Conservation (phyloP, 257 asterid species). For the Nemophila menziesii region DNA sequence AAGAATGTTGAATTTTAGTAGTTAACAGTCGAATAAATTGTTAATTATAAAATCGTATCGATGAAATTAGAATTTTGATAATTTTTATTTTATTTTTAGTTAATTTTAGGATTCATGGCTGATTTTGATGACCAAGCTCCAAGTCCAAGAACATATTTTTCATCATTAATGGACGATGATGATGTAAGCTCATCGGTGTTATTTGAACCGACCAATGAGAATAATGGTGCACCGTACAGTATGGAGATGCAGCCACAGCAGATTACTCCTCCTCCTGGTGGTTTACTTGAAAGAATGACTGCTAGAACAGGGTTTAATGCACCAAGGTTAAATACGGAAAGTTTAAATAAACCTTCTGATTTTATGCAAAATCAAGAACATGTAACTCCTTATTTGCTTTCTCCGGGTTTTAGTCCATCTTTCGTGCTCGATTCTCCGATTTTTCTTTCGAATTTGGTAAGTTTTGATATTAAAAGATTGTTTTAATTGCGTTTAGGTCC, state of each 20-base stretch:
- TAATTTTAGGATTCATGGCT: too few species aligned
- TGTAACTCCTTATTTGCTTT: constrained; percentile 53
- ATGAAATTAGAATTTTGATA: too few species aligned
- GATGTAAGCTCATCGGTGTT: constrained; percentile 21
- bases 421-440: constrained; percentile 74
- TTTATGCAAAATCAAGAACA: constrained; percentile 37
- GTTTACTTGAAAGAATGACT: constrained; percentile 70
- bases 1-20: too few species aligned
- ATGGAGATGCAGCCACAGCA: constrained; percentile 16
- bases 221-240: constrained; percentile 6
- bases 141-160: constrained; percentile 36
- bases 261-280: constrained; percentile 28
- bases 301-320: constrained; percentile 83
- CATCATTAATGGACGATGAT: constrained; percentile 38
- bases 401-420: constrained; percentile 85
- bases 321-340: constrained; percentile 61
- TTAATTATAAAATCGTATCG: too few species aligned
- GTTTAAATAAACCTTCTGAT: constrained; percentile 38
- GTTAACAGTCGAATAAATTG: too few species aligned
- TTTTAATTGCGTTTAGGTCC: background rate
- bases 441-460: constrained; percentile 59
- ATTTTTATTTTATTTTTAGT: too few species aligned
- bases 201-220: constrained; percentile 20
- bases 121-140: constrained; percentile 62
- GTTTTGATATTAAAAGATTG: background rate